Percentiles rank a stretch among this genome's conserved stretches.
Conservation (phyloP, 1,284 basidiomycete species). For the Ceratorhiza oryzae-sativae region DNA sequence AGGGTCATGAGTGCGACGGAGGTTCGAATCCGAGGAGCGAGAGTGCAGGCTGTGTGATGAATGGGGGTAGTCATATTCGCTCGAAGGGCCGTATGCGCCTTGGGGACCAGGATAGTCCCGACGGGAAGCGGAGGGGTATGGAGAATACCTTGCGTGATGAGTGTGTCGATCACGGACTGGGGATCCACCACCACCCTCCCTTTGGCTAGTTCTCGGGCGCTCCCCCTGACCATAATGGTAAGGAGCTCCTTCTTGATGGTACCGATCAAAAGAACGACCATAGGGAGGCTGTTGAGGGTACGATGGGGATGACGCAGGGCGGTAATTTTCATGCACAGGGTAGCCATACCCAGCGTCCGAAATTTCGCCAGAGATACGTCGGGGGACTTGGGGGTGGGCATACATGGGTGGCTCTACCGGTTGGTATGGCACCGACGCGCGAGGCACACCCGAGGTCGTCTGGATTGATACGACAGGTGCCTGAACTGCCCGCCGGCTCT, state of each 20-base stretch:
- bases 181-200: constrained; percentile 22
- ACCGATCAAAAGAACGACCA: constrained; percentile 33
- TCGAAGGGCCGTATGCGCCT: constrained; percentile 4
- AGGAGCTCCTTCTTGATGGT: constrained; percentile 23
- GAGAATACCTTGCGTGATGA: constrained; percentile 32
- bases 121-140: constrained; percentile 32
- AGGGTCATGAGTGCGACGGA: constrained; percentile 28
- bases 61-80: constrained; percentile 22
- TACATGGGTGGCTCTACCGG: constrained; percentile 37
- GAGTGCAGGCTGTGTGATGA: constrained; percentile 5
- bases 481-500: constrained; percentile 37
- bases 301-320: constrained; percentile 36
- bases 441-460: constrained; percentile 11
- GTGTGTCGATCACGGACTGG: constrained; percentile 31
- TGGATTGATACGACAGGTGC: constrained; percentile 30
- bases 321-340: constrained; percentile 31
- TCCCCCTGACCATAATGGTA: constrained; percentile 23
- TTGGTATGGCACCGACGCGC: constrained; percentile 16
- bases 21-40: constrained; percentile 33
- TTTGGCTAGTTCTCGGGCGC: constrained; percentile 18
- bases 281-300: constrained; percentile 10
- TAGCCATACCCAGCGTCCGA: constrained; percentile 32
- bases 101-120: constrained; percentile 19
- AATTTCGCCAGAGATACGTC: constrained; percentile 40
- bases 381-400: constrained; percentile 35